Base-by-base conservation (phyloP, 2,329 filamentous ascomycete species). In the Arthroderma sp. region DNA sequence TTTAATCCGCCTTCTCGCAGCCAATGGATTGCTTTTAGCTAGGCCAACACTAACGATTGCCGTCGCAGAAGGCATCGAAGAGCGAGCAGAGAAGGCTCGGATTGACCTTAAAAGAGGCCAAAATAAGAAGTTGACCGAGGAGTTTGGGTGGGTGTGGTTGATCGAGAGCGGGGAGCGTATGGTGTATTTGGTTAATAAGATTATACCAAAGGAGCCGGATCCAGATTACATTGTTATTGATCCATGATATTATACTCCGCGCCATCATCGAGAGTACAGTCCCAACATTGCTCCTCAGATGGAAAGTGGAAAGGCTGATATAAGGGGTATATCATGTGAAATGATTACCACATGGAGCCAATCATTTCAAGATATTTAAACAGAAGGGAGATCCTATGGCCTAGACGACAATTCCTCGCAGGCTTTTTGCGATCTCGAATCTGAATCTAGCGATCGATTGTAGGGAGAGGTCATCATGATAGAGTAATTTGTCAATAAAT, bases 1-100 rank as follows among this genome's bases (percentile, higher is more conserved):
- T 1, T 70, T 88, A 54, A 65, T 88, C 31, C 77, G 83, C 49
- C 71, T 83, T 5, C 69, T 83, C 28, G 71, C 68, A 11, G 66
- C 65, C 13, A 65, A 66, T 33, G 66, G 68, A 1, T 62, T 67
- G 63, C 43, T 74, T 66, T 60, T 59, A 21, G 55, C 70, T 61
- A 72, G 64, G 2, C 64, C 65, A 0, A 62, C 61, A 4, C 61
- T 85, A 15, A 70, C 71, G 38, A 57, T 66, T 0, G 76, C 79
- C 0, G 71, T 81, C n/a, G 71, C 79, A 59, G 60, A 64, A 17
- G 84, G 83, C 0, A 80, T 84, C 44, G 53, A 69, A 33, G 75
- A 72, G 1, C 73, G 83, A n/a, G 68, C 71, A 6, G 68, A 70
- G 0, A 77, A 75, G 60, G 73, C 74, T 0, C 73, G 69, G 55